Evolutionary conservation across 306 rosid genomes (phyloP).

Genomic region (Casuarina cunninghamiana): DNA sequence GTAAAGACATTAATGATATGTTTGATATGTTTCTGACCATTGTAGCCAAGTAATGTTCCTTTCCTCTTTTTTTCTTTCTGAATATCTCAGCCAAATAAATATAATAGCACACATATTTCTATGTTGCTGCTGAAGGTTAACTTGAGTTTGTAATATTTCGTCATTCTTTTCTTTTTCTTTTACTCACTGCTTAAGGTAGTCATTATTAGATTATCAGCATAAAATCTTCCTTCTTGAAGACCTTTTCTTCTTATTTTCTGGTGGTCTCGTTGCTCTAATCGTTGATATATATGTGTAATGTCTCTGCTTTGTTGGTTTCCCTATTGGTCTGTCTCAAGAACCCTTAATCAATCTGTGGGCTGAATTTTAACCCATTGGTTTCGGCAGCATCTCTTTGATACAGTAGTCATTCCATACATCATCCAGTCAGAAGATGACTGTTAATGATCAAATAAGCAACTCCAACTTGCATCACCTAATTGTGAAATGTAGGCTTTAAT

Average conservation of each 20-base stretch:
- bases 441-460: background rate
- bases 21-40: too few species aligned
- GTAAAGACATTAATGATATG: background rate
- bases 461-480: background rate
- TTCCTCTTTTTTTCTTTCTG: background rate
- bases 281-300: background rate
- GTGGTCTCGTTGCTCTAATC: background rate
- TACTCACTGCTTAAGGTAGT: background rate
- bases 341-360: conserved; percentile 5
- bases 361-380: conserved; percentile 2
- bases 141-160: background rate
- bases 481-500: background rate
- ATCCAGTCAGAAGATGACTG: background rate
- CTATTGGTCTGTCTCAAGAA: background rate
- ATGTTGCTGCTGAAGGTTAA: background rate
- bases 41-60: too few species aligned
- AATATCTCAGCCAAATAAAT: background rate
- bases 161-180: background rate
- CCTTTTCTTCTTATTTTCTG: background rate
- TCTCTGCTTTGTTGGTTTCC: background rate
- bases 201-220: background rate
- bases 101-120: background rate
- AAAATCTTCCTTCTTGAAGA: background rate
- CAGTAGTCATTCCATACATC: background rate
- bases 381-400: background rate